phyloP scores from a whole-genome alignment of 2,329 filamentous ascomycete species.

The Drechslera avenae region DNA sequence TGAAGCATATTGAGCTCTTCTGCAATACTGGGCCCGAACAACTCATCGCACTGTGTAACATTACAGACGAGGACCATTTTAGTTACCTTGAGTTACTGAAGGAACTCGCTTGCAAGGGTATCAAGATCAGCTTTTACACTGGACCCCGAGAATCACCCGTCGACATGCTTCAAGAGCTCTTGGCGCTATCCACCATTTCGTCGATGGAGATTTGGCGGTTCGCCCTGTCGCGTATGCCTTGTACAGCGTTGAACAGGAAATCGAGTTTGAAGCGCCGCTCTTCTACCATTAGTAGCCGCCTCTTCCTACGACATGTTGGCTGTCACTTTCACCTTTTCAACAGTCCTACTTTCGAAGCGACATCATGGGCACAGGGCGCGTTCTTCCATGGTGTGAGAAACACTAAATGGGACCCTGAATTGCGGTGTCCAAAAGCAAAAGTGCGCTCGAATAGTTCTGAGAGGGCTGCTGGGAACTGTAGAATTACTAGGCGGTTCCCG shows the following conservation, averaged over 20 bases:
- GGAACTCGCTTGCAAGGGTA: conserved; percentile 2
- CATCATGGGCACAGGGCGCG: conserved; percentile 5
- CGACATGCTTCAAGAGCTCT: conserved; percentile 11
- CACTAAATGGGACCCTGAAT: not conserved
- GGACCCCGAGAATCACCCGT: not conserved
- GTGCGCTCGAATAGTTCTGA: not conserved
- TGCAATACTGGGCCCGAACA: conserved; percentile 13
- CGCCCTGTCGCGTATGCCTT: not conserved
- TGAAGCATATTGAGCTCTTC: conserved; percentile 20
- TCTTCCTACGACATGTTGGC: conserved; percentile 14
- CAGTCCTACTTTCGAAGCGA: conserved; percentile 9
- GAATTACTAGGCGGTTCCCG: not conserved
- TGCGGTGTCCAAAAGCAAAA: not conserved
- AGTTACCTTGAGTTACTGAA: conserved; percentile 8
- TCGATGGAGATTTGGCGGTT: conserved; percentile 2
- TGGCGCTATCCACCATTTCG: conserved; percentile 2
- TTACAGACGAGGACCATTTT: not conserved
- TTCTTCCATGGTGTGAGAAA: conserved; percentile 12
- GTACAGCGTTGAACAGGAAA: conserved; percentile 1
- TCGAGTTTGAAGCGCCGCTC: conserved; percentile 1
- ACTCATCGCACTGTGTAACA: conserved; percentile 15
- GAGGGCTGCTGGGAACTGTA: not conserved
- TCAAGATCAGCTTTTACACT: conserved; percentile 13
- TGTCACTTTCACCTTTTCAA: conserved; percentile 17
- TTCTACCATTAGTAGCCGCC: not conserved